These are phyloP conservation scores for Westerdykella aurantiaca DNA, from an alignment of 2,329 filamentous ascomycete genomes.

Conservation along the genomic window DNA sequence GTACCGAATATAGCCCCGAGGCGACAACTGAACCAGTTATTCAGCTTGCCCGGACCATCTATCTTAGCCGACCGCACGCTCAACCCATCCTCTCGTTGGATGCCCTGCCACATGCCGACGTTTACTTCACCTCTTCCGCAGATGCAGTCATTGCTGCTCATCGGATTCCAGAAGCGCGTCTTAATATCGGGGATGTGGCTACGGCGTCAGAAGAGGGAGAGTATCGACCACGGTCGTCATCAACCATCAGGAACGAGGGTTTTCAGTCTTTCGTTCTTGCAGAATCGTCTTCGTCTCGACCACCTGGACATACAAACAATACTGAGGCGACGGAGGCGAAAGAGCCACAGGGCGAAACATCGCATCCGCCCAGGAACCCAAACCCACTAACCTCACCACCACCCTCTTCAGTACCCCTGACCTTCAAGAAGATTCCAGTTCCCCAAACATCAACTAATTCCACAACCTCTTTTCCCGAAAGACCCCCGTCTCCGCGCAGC, in stretches of 20 bases:
- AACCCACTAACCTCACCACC: too few relatives aligned
- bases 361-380: too few relatives aligned
- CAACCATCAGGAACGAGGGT: not conserved
- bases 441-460: not conserved
- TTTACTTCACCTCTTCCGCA: slow-evolving; percentile 75
- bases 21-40: slow-evolving; percentile 45
- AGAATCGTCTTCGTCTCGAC: too few relatives aligned
- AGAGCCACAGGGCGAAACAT: too few relatives aligned
- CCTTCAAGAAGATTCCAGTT: too few relatives aligned
- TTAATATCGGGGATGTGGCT: not conserved
- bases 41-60: slow-evolving; percentile 47
- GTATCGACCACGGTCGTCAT: not conserved
- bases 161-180: slow-evolving; percentile 48
- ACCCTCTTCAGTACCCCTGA: too few relatives aligned
- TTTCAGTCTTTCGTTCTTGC: too few relatives aligned
- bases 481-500: not conserved
- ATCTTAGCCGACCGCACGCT: slow-evolving; percentile 62
- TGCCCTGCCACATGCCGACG: slow-evolving; percentile 35
- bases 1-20: slow-evolving; percentile 27
- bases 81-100: slow-evolving; percentile 72
- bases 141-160: slow-evolving; percentile 77
- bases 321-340: too few relatives aligned
- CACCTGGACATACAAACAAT: too few relatives aligned
- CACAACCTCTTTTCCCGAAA: not conserved
- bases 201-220: not conserved